Evolutionary conservation across 148 eudicot species (phyloP), one percentile per base, ranked within the genome.

Genomic region (Silene conica): DNA sequence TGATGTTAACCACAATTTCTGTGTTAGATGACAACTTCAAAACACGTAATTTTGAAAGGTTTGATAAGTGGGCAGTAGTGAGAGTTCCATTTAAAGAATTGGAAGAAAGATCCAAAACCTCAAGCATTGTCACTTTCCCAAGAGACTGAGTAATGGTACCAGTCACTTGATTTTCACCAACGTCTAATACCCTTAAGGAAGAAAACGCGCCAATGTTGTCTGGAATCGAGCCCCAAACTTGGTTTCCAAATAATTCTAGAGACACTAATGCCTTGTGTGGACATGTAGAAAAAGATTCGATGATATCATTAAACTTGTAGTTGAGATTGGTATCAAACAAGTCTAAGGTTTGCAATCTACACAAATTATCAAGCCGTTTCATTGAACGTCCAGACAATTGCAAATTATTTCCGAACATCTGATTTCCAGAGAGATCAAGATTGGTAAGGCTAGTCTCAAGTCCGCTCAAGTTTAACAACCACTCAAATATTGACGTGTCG

Each of bases 1-100:
- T 79, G 4, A 79, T 55, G 46, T 74, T 54, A 13, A 74, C 21
- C 43, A 70, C 23, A 7, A 74, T 8, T 19, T 54, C 45, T 5
- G 81, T 62, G 70, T 79, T 85, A 41, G 12, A 6, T 19, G 77
- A 75, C 54, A 82, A 59, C 23, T 63, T n/a, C 23, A 85, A 56
- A 22, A 1, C 15, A 3, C n/a, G 4, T 57, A 85, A 66, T 6
- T 58, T 68, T 0, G 74, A 73, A 11, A 79, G 83, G 26, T 79
- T 80, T 3, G 77, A 43, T 26, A 84, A 20, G 20, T 78, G 80
- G 10, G 28, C 23, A 6, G 56, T 21, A 1, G 76, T 67, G 71
- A 85, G 18, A 22, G 34, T 52, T 4, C 76, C 89, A 68, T 71
- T 34, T 0, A 81, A 66, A 4, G 61, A 80, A 67, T 87, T 87